Evolutionary conservation across 345 rosid species (phyloP), one percentile per base, ranked within the genome.

Genomic region (Carallia brachiata): DNA sequence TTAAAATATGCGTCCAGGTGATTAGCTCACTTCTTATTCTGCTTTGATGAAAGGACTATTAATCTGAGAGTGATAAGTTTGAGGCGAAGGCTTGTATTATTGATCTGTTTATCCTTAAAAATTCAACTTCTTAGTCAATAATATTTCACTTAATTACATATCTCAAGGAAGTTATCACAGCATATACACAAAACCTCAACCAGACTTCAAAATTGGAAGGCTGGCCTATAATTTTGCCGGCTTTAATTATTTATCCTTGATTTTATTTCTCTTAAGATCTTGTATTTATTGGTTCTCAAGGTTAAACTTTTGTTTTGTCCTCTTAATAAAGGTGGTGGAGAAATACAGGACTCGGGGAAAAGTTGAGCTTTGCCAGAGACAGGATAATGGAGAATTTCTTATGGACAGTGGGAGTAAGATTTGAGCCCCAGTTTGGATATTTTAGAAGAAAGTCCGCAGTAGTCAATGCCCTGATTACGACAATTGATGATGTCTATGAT

Each of bases 321-420:
- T 23, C 13, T 37, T 3, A 12, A 1, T n/a, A 17, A n/a, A 84
- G 88, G n/a, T 79, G 86, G 86, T 86, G 86, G 87, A 72, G 31
- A 18, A 63, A 74, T 13, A 52, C 40, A 1, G 75, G 77, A 2
- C 70, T 86, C 6, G 67, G 32, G 1, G 69, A 79, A 56, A 73
- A 73, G 10, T 30, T 82, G 31, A 19, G 30, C 40, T 86, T 84
- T 44, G 80, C 72, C 1, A 82, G 89, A 68, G 81, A 72, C 40
- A 71, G 84, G 71, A 27, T 79, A 10, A 61, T 72, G 67, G 89
- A 80, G 71, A 65, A 55, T 59, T 78, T 78, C 48, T 72, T 80
- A 1, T 83, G 84, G 84, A 32, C 57, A 1, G 36, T 74, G 30
- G 84, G 84, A 8, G 9, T 70, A 6, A 12, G 50, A 32, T 67